phyloP scores from a whole-genome alignment of 2,329 filamentous ascomycete genomes.

The Stromatinia cepivora region DNA sequence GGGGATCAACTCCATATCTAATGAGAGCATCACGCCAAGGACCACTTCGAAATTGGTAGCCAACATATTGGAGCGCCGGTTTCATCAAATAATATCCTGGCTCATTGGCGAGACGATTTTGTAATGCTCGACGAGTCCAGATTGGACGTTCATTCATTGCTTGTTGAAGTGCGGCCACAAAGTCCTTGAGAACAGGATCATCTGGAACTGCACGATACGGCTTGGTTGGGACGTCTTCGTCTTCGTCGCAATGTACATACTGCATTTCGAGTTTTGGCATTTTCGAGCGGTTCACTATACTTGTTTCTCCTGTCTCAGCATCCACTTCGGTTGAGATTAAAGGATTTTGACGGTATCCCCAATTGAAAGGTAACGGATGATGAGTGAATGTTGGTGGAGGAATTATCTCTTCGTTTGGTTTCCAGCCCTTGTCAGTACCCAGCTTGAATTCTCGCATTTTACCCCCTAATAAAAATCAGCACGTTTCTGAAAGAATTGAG shows the following conservation, averaged over 20 bases:
- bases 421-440: conserved; percentile 59
- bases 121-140: conserved; percentile 80
- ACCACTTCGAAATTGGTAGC: conserved; percentile 89
- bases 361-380: conserved; percentile 72
- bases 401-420: conserved; percentile 66
- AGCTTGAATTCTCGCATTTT: conserved; percentile 67
- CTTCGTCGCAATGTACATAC: conserved; percentile 33
- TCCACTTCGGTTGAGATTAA: conserved; percentile 51
- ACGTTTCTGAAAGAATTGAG: not conserved
- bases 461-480: conserved; percentile 47
- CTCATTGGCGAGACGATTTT: conserved; percentile 65
- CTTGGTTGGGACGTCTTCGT: conserved; percentile 28
- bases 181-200: conserved; percentile 58
- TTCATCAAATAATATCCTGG: conserved; percentile 61
- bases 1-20: conserved; percentile 82
- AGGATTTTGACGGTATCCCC: conserved; percentile 83
- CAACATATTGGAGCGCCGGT: conserved; percentile 77
- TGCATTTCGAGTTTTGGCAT: conserved; percentile 28
- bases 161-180: conserved; percentile 62
- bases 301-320: conserved; percentile 38
- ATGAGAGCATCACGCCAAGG: conserved; percentile 90
- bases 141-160: conserved; percentile 75
- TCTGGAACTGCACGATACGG: conserved; percentile 28
- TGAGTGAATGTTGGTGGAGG: conserved; percentile 79
- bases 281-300: conserved; percentile 36